phyloP scores from a whole-genome alignment of 352 stramenopile species.

The Pilasporangium apinafurcum region DNA sequence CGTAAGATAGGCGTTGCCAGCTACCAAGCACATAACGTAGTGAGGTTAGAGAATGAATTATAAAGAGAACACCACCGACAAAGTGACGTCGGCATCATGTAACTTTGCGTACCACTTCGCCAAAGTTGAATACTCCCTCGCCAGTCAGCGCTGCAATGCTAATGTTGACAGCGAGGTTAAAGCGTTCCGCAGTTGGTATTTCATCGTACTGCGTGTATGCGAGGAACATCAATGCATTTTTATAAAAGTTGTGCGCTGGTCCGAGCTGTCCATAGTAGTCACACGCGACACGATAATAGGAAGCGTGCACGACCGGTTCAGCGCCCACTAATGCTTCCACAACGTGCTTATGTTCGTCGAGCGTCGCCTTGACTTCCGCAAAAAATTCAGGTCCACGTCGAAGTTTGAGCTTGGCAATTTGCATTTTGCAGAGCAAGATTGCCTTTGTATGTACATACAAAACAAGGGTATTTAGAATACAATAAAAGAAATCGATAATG shows the following conservation, averaged over 20 bases:
- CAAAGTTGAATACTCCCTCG: slow-evolving; percentile 98
- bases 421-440: slow-evolving; percentile 67
- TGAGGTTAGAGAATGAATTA: background rate
- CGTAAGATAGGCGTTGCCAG: slow-evolving; percentile 91
- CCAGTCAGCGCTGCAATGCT: slow-evolving; percentile 95
- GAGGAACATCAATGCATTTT: slow-evolving; percentile 94
- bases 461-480: background rate
- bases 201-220: slow-evolving; percentile 93
- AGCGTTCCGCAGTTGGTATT: slow-evolving; percentile 74
- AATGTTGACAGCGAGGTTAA: slow-evolving; percentile 91
- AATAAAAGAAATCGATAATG: background rate
- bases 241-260: slow-evolving; percentile 96
- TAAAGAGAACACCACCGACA: background rate
- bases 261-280: slow-evolving; percentile 90
- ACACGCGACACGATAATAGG: slow-evolving; percentile 90
- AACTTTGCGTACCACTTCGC: slow-evolving; percentile 86
- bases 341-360: slow-evolving; percentile 69
- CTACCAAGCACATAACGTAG: slow-evolving; percentile 19
- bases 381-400: slow-evolving; percentile 47
- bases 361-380: slow-evolving; percentile 50
- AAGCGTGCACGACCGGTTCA: slow-evolving; percentile 89
- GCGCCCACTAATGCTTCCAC: slow-evolving; percentile 78
- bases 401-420: slow-evolving; percentile 71
- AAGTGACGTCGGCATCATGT: background rate
- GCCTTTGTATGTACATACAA: slow-evolving; percentile 11